These are phyloP conservation scores for Pythium periplocum DNA, from an alignment of 352 stramenopile species.

Conservation along the genomic window DNA sequence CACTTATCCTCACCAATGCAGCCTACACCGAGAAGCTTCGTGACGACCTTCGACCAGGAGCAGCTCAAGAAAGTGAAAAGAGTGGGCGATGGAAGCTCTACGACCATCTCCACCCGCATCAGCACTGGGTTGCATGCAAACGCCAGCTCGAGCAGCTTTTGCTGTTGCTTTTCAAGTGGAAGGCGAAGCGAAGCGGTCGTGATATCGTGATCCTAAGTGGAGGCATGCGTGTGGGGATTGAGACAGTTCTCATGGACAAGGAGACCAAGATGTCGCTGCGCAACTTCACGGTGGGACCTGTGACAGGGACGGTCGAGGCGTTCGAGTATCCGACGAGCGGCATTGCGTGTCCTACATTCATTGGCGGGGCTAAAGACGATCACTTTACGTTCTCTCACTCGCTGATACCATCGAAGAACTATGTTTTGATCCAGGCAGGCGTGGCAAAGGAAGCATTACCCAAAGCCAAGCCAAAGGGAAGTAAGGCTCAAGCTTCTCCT, in stretches of 20 bases:
- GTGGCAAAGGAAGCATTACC: slow-evolving; percentile 9
- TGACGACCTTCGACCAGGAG: slow-evolving; percentile 19
- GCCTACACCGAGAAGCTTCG: slow-evolving; percentile 39
- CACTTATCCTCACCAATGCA: slow-evolving; percentile 50
- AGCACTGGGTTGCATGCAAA: slow-evolving; percentile 70
- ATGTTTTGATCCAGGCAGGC: slow-evolving; percentile 33
- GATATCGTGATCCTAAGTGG: slow-evolving; percentile 71
- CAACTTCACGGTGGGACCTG: slow-evolving; percentile 53
- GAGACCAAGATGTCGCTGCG: slow-evolving; percentile 41
- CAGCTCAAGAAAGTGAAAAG: slow-evolving; percentile 2
- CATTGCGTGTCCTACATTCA: slow-evolving; percentile 47
- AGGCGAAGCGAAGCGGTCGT: slow-evolving; percentile 56
- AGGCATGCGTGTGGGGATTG: slow-evolving; percentile 50
- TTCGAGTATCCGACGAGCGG: slow-evolving; percentile 47
- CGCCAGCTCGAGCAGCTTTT: slow-evolving; percentile 66
- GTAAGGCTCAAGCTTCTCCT: background rate
- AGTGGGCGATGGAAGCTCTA: slow-evolving; percentile 37
- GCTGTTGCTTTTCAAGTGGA: slow-evolving; percentile 70
- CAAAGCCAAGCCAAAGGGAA: background rate
- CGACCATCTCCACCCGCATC: slow-evolving; percentile 36
- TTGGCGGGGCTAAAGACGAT: slow-evolving; percentile 28
- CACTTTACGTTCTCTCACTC: slow-evolving; percentile 54
- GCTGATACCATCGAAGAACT: slow-evolving; percentile 49
- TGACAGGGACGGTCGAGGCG: slow-evolving; percentile 44
- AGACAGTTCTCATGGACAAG: slow-evolving; percentile 53